Percentiles rank a stretch among this genome's conserved stretches.
Conservation (phyloP, 441 rosid genomes). For the Populus hybrid region DNA sequence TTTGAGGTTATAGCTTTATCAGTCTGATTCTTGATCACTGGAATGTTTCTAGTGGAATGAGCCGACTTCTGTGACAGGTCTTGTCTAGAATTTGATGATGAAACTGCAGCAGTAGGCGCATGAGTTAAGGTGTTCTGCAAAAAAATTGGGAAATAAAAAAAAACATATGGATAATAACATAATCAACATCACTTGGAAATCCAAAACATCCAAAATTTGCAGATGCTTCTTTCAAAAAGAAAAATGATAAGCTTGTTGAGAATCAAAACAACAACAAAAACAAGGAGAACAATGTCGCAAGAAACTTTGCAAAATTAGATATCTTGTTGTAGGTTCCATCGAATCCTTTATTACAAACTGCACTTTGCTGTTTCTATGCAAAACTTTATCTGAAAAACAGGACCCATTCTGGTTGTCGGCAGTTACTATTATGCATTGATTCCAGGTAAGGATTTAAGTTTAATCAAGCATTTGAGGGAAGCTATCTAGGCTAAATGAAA, state of each 20-base stretch:
- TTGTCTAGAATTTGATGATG: conserved; percentile 45
- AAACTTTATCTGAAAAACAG: neutral
- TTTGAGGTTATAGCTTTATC: conserved; percentile 44
- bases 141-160: conserved; percentile 18
- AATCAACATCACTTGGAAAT: conserved; percentile 1
- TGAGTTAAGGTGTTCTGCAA: conserved; percentile 52
- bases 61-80: conserved; percentile 33
- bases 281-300: neutral
- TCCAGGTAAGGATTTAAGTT: neutral
- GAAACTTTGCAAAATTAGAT: neutral
- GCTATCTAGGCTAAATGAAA: neutral
- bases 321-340: neutral
- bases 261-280: neutral
- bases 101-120: conserved; percentile 49
- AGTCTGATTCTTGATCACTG: conserved; percentile 31
- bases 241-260: neutral
- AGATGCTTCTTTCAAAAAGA: neutral
- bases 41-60: conserved; percentile 30
- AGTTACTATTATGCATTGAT: neutral
- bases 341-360: neutral
- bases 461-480: neutral
- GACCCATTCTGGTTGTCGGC: neutral
- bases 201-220: conserved; percentile 1
- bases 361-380: neutral
- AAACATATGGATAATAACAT: conserved; percentile 11